Evolutionary conservation across 1,284 basidiomycete species (phyloP).

Genomic region (Pseudozyma tsukubaensis): DNA sequence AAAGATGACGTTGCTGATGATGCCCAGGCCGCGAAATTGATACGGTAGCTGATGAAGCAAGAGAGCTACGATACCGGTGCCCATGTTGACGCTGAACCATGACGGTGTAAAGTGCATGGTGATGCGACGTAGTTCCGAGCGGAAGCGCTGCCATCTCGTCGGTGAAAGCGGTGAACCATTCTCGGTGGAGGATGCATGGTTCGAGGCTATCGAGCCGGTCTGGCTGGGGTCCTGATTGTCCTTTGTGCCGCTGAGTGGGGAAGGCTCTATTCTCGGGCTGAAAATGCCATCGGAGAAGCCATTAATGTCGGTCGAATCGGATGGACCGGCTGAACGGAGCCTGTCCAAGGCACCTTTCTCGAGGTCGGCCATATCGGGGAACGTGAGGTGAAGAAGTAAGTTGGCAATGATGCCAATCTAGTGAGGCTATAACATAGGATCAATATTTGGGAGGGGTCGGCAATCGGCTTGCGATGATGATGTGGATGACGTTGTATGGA

Average conservation of each 20-base stretch:
- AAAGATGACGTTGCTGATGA: conserved; percentile 73
- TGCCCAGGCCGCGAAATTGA: conserved; percentile 69
- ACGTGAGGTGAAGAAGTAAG: neutral
- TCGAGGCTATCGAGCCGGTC: conserved; percentile 5
- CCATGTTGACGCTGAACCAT: conserved; percentile 68
- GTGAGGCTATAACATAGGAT: neutral
- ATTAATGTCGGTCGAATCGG: no score
- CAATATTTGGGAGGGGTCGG: no score
- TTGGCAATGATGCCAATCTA: neutral
- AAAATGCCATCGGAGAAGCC: neutral
- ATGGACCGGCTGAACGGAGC: neutral
- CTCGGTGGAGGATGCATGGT: conserved; percentile 1
- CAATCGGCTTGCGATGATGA: no score
- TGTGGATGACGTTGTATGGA: no score
- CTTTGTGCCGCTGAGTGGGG: neutral
- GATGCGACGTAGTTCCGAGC: conserved; percentile 29
- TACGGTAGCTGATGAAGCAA: conserved; percentile 71
- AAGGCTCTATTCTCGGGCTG: neutral
- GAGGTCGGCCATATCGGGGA: neutral
- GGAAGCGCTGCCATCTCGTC: conserved; percentile 16
- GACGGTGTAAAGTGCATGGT: conserved; percentile 54
- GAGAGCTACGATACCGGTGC: conserved; percentile 71
- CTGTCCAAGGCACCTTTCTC: neutral
- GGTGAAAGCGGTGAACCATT: conserved; percentile 5
- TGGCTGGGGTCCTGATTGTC: conserved; percentile 3